Base-by-base conservation (phyloP, 352 stramenopile species). In the Pythium phragmiticola region DNA sequence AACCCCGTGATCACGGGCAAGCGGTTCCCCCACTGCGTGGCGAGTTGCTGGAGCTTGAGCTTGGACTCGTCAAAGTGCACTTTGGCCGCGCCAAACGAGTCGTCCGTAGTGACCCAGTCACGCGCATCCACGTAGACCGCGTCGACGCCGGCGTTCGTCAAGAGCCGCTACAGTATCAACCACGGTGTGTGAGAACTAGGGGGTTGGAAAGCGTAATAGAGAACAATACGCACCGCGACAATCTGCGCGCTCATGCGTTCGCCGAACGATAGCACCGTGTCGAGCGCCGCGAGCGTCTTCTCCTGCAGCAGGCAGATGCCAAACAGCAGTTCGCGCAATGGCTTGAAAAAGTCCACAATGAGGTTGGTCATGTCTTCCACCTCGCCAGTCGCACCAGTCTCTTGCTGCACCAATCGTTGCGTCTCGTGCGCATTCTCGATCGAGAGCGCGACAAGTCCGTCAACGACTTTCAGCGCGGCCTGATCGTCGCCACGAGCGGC, bases 1-100 rank as follows among this genome's bases (percentile, higher is more conserved):
- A 92, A 94, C 11, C 85, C 85, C 21, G 85, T 94, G 53, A 92
- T 91, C 5, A 92, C 77, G 2, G 84, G 83, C 19, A 94, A 48
- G 12, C 69, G 68, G 4, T 66, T 62, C 3, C 72, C 73, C 83
- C 83, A 92, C 17, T 74, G 48, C 12, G 34, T 43, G 0, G 75
- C 60, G 3, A 90, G 58, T 13, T 72, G 28, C 43, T 83, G 70
- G 2, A 94, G 66, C 51, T 90, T 89, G 37, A 69, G 61, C 73
- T 89, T 92, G 41, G 85, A 91, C 61, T 86, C 74, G 39, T 90
- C 78, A 23, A 91, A 94, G n/a, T 66, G 72, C 0, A 94, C 83
- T 41, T 89, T 88, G n/a, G 85, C 85, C 57, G 82, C 82, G 9
- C 85, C 83, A 51, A 90, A 87, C 6, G 73, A 74, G 21, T 79